phyloP scores from a whole-genome alignment of 768 basidiomycete species.

The Pleurotus citrinopileatus region DNA sequence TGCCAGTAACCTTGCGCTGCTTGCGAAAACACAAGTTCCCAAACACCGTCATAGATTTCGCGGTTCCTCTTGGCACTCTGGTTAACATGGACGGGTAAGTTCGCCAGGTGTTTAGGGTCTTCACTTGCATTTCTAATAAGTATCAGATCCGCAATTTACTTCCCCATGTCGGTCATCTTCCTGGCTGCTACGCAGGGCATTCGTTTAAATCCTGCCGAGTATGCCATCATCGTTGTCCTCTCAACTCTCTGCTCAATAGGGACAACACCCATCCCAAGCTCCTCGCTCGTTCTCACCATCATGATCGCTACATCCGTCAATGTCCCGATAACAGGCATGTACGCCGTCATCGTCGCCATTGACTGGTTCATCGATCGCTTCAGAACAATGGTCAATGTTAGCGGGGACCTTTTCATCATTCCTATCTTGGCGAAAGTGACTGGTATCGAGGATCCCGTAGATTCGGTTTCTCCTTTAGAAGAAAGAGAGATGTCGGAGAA shows the following conservation, averaged over 20 bases:
- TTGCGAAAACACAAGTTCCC: neutral
- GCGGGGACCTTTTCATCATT: neutral
- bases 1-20: neutral
- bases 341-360: neutral
- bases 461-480: neutral
- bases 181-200: neutral
- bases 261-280: neutral
- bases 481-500: neutral
- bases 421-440: neutral
- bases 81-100: neutral
- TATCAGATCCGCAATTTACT: neutral
- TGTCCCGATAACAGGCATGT: neutral
- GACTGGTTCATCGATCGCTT: neutral
- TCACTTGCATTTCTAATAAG: no score
- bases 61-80: neutral
- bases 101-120: no score
- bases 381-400: neutral
- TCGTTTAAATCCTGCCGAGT: neutral
- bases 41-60: neutral
- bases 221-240: neutral
- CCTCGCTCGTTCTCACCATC: neutral
- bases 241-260: neutral
- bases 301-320: neutral
- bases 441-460: neutral
- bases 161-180: neutral